phyloP scores from a whole-genome alignment of 176 grass and related monocot genomes.

The Stipa capillata region DNA sequence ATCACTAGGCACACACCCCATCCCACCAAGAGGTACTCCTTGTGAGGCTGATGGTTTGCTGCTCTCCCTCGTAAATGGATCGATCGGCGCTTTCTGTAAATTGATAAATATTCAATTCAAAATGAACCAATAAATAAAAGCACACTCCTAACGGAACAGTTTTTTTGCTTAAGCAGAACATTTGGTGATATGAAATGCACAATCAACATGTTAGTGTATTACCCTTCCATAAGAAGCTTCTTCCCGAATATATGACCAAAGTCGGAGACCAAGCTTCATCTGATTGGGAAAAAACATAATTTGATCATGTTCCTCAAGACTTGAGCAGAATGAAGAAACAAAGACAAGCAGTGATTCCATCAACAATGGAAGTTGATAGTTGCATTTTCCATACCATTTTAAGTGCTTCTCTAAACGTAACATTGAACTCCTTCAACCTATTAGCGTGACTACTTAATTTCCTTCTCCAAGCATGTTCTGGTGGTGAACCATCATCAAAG shows the following conservation, averaged over 20 bases:
- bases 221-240: constrained; percentile 99
- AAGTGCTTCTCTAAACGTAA: constrained; percentile 88
- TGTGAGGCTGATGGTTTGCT: constrained; percentile 78
- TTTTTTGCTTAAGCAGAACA: constrained; percentile 16
- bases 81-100: constrained; percentile 94
- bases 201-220: constrained; percentile 5
- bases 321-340: constrained; percentile 8
- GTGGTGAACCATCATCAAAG: constrained; percentile 85
- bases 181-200: constrained; percentile 15
- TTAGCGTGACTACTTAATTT: constrained; percentile 92
- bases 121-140: constrained; percentile 8
- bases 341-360: neutral
- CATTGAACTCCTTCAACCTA: constrained; percentile 87
- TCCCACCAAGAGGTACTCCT: constrained; percentile 93
- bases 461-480: constrained; percentile 86
- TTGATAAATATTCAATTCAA: constrained; percentile 36
- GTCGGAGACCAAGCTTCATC: constrained; percentile 91
- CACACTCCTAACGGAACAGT: neutral
- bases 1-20: constrained; percentile 58
- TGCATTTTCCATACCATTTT: constrained; percentile 55
- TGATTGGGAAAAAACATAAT: constrained; percentile 11
- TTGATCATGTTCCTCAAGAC: constrained; percentile 6
- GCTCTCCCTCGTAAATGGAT: constrained; percentile 86
- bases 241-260: constrained; percentile 98
- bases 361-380: neutral